Evolutionary conservation across 306 rosid genomes (phyloP).

Genomic region (Prinsepia uniflora): DNA sequence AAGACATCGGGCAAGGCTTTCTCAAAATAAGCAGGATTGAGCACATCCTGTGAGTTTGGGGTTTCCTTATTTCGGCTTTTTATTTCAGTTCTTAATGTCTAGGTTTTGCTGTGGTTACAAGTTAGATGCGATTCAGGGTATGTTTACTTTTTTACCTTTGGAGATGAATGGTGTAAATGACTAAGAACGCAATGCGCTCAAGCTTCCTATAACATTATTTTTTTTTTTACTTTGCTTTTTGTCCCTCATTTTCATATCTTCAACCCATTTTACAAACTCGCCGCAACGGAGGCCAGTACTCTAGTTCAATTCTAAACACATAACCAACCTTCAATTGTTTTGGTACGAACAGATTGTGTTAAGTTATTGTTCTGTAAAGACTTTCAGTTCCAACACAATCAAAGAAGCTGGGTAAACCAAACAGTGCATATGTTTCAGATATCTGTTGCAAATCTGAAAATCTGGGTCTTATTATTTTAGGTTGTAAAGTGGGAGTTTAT

Average conservation of each 20-base stretch:
- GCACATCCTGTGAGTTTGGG: conserved; percentile 1
- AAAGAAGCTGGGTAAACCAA: too few relatives aligned
- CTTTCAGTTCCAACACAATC: too few relatives aligned
- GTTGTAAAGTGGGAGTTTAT: too few relatives aligned
- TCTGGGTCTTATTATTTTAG: too few relatives aligned
- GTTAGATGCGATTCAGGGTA: neutral
- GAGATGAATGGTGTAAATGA: conserved; percentile 15
- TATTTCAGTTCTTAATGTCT: neutral
- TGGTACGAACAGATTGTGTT: too few relatives aligned
- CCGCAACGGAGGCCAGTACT: too few relatives aligned
- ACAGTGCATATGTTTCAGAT: too few relatives aligned
- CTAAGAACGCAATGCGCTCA: neutral
- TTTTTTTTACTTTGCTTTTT: neutral
- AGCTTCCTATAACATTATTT: neutral
- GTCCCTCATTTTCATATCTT: neutral
- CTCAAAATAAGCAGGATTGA: conserved; percentile 70
- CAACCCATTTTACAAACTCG: too few relatives aligned
- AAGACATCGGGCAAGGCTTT: conserved; percentile 73
- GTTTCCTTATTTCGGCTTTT: neutral
- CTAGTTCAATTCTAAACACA: too few relatives aligned
- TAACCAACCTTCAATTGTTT: too few relatives aligned
- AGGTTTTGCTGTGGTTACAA: neutral
- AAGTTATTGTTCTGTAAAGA: too few relatives aligned
- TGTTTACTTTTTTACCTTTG: neutral
- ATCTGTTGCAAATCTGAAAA: too few relatives aligned